Evolutionary conservation across 345 rosid species (phyloP).

Genomic region (Sisymbrium irio): DNA sequence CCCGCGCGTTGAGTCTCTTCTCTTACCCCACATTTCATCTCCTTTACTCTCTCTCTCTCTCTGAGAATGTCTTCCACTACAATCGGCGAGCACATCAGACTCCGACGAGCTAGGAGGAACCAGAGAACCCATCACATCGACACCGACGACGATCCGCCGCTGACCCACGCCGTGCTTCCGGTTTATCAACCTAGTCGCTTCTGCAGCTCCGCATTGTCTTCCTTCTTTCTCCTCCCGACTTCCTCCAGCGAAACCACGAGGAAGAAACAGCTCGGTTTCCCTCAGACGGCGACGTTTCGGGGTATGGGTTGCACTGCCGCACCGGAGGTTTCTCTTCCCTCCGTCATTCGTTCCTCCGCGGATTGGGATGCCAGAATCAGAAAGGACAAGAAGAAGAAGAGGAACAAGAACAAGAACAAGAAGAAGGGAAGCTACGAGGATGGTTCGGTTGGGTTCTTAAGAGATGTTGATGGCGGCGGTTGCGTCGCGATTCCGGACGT

Average conservation of each 20-base stretch:
- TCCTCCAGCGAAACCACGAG: conserved; percentile 39
- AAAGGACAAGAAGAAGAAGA: conserved; percentile 42
- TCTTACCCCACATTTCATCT: not conserved
- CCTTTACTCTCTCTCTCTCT: not conserved
- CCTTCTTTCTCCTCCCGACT: conserved; percentile 41
- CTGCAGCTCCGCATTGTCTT: conserved; percentile 31
- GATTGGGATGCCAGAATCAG: conserved; percentile 57
- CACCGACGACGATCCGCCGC: conserved; percentile 42
- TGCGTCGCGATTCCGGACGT: conserved; percentile 67
- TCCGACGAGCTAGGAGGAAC: conserved; percentile 57
- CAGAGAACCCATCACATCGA: conserved; percentile 32
- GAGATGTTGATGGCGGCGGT: conserved; percentile 30
- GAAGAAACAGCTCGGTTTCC: conserved; percentile 48
- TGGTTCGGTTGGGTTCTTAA: conserved; percentile 21
- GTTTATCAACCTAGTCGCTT: conserved; percentile 34
- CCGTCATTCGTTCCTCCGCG: conserved; percentile 66
- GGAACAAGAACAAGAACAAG: conserved; percentile 25
- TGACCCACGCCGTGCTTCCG: conserved; percentile 31
- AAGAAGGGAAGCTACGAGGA: conserved; percentile 22
- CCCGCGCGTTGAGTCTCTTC: conserved; percentile 16
- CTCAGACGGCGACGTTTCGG: conserved; percentile 51
- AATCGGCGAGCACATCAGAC: conserved; percentile 46
- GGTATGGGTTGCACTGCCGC: conserved; percentile 76
- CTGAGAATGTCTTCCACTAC: conserved; percentile 44
- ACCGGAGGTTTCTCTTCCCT: conserved; percentile 77